These are phyloP conservation scores for Pleurotus cornucopiae DNA, from an alignment of 768 basidiomycete species.

Conservation along the genomic window DNA sequence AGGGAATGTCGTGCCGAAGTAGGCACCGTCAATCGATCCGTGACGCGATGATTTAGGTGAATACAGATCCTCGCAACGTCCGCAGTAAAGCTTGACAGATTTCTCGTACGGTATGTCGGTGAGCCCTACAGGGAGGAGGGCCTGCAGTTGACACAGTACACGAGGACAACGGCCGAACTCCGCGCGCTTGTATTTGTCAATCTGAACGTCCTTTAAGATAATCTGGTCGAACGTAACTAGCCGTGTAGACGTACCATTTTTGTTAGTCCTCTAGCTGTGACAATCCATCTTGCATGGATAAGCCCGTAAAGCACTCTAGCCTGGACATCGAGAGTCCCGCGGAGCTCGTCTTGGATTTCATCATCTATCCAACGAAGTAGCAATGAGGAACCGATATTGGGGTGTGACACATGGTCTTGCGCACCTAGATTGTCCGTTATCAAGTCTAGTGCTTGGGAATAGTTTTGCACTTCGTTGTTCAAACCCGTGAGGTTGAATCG, in stretches of 20 bases:
- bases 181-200: constrained; percentile 97
- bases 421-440: constrained; percentile 94
- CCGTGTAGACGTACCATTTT: constrained; percentile 72
- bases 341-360: constrained; percentile 88
- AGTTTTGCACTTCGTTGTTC: constrained; percentile 94
- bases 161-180: constrained; percentile 99
- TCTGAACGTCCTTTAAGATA: constrained; percentile 31
- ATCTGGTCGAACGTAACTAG: background rate
- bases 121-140: constrained; percentile 94
- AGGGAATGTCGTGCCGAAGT: constrained; percentile 97
- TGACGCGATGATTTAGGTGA: constrained; percentile 96
- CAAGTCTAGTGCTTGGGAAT: constrained; percentile 88
- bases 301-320: constrained; percentile 92
- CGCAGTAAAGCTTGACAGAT: constrained; percentile 98
- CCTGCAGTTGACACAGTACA: constrained; percentile 90
- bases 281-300: constrained; percentile 96
- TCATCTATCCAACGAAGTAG: constrained; percentile 54
- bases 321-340: constrained; percentile 89
- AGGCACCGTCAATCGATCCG: constrained; percentile 96
- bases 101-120: constrained; percentile 98
- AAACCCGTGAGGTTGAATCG: constrained; percentile 97
- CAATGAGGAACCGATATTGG: no score
- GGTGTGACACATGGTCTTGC: constrained; percentile 17
- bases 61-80: constrained; percentile 97
- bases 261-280: constrained; percentile 86